A percentile compares a stretch with the other conserved stretches of the same genome.
Evolutionary conservation across 2,329 filamentous ascomycete genomes (phyloP).

Genomic region (Phialophora verrucosa): DNA sequence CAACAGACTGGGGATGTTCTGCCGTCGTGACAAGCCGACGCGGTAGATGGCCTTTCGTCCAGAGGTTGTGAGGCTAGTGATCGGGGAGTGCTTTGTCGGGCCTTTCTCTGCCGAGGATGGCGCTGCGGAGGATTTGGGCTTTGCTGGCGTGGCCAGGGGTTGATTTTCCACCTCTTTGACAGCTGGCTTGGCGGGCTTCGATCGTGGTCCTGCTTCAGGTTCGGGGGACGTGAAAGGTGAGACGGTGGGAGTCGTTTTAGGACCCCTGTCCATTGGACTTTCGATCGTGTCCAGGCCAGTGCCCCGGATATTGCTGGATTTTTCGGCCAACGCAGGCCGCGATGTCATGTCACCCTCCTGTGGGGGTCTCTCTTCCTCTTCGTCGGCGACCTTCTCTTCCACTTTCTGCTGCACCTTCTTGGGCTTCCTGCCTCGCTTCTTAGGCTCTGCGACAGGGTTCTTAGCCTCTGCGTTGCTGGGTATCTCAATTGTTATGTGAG

Average conservation of each 20-base stretch:
- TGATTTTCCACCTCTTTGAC: constrained; percentile 12
- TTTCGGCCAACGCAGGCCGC: constrained; percentile 29
- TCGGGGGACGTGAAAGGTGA: constrained; percentile 30
- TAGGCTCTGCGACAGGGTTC: constrained; percentile 28
- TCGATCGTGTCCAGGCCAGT: neutral
- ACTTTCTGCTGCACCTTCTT: constrained; percentile 31
- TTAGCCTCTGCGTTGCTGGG: constrained; percentile 24
- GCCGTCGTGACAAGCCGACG: constrained; percentile 37
- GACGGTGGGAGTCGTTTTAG: constrained; percentile 22
- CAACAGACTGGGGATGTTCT: constrained; percentile 39
- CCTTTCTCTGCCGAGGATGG: constrained; percentile 27
- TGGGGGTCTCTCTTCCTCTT: constrained; percentile 9
- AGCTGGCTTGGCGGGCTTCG: neutral
- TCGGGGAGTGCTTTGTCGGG: constrained; percentile 37
- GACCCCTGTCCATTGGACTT: neutral
- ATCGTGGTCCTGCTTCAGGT: constrained; percentile 1
- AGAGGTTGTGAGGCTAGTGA: constrained; percentile 27
- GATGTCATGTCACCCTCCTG: neutral
- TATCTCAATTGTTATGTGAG: constrained; percentile 34
- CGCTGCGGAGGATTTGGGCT: neutral
- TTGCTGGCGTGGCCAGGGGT: constrained; percentile 20
- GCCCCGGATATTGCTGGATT: constrained; percentile 22
- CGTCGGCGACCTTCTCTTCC: constrained; percentile 16
- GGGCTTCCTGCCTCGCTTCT: constrained; percentile 39
- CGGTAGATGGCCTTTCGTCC: constrained; percentile 33